Evolutionary conservation across 2,329 filamentous ascomycete genomes (phyloP), one percentile per base, ranked within the genome.

Genomic region (Magnaporthales sp.): DNA sequence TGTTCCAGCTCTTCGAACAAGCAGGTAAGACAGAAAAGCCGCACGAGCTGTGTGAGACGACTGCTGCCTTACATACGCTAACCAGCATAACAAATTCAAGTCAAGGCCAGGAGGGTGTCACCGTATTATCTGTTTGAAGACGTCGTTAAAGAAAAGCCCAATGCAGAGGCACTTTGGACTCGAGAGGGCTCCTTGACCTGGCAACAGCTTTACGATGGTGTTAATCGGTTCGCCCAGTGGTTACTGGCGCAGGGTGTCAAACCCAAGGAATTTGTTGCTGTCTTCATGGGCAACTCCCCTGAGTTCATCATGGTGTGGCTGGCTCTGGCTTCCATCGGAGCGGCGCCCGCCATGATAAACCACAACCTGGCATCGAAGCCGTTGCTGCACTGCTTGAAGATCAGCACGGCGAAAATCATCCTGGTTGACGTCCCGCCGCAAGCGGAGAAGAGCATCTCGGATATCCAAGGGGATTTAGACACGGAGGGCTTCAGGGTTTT

Each of bases 341-440:
- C 86, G 15, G 87, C 87, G 0, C 89, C 89, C 0, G 89, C 89
- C 0, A 83, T 90, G 75, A 88, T 92, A 74, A 92, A 92, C 74
- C 86, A 89, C 73, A 88, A 91, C 72, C 78, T 92, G 8, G 80
- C 83, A 8, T 86, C 84, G 0, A 83, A 88, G 69, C 84, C 88
- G 1, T 75, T 92, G 69, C 71, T 90, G 62, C 89, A 91, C 75
- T 91, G 88, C 66, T 73, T 91, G 46, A 81, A 80, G 68, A 81
- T 89, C 65, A 85, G 84, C 63, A 81, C 80, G 4, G 80, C 86
- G 3, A 81, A 77, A 58, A 68, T 90, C 51, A 72, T 91, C 3
- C 73, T 91, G 1, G 83, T 89, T 9, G 89, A 89, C 67, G 80
- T 83, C 1, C 81, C 86, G 27, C 73, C 76, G 0, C 83, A 78